Percentiles rank a stretch among this genome's conserved stretches.
These are phyloP conservation scores for Coemansia sp. DNA, from an alignment of 192 early-diverging fungal genomes.

Conservation along the genomic window DNA sequence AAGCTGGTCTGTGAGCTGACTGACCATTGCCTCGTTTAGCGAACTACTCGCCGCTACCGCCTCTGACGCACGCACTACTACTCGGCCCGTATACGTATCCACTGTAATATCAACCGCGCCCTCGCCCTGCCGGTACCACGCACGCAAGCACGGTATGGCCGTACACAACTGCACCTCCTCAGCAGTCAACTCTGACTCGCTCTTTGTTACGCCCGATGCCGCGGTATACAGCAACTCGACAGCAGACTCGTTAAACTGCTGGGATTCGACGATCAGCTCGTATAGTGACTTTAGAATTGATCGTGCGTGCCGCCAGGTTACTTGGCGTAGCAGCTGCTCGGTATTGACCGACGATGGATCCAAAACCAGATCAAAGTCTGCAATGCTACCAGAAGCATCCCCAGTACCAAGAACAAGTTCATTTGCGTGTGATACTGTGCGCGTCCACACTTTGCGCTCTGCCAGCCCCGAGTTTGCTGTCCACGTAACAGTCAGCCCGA, in stretches of 20 bases:
- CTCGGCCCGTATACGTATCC: constrained; percentile 35
- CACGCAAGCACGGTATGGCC: constrained; percentile 36
- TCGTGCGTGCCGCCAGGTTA: constrained; percentile 41
- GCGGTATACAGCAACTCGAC: constrained; percentile 36
- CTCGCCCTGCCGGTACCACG: constrained; percentile 47
- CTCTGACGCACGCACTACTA: constrained; percentile 45
- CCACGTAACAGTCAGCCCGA: constrained; percentile 39
- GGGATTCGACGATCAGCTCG: constrained; percentile 16
- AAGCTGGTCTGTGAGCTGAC: constrained; percentile 41
- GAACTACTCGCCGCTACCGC: constrained; percentile 23
- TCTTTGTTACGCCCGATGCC: constrained; percentile 18
- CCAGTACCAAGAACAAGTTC: constrained; percentile 6
- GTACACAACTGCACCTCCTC: constrained; percentile 15
- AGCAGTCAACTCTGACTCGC: constrained; percentile 10
- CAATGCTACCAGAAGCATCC: neutral
- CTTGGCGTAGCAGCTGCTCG: constrained; percentile 37
- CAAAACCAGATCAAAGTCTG: constrained; percentile 18
- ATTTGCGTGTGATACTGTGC: constrained; percentile 32
- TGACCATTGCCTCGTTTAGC: constrained; percentile 40
- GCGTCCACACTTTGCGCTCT: constrained; percentile 27
- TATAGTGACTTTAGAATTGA: constrained; percentile 35
- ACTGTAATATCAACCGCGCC: constrained; percentile 50
- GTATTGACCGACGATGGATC: constrained; percentile 30
- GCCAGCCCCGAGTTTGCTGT: constrained; percentile 34
- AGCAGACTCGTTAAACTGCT: constrained; percentile 24